Conservation (phyloP, 176 grass and related monocot species). For the Otatea glauca region DNA sequence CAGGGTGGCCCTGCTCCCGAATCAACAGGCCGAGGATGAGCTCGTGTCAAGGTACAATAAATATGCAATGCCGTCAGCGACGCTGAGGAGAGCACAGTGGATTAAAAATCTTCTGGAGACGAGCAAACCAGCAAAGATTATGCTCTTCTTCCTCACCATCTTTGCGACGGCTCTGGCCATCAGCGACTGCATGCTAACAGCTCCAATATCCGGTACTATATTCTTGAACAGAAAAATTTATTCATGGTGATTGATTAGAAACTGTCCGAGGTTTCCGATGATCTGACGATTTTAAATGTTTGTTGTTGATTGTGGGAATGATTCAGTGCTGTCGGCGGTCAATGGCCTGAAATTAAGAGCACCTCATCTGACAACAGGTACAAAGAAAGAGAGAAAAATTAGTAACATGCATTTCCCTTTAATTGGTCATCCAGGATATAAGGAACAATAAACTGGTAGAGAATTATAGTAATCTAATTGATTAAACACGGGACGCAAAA, state of each 20-base stretch:
- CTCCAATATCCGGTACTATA: constrained; percentile 61
- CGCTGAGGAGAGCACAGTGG: constrained; percentile 49
- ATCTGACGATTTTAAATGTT: neutral
- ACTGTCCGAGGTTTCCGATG: neutral
- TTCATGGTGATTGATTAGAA: neutral
- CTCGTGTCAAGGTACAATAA: constrained; percentile 46
- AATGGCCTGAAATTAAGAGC: constrained; percentile 46
- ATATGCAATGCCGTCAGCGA: constrained; percentile 16
- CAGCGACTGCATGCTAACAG: constrained; percentile 68
- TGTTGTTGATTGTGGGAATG: neutral
- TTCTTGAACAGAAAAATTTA: neutral
- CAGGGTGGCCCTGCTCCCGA: constrained; percentile 60
- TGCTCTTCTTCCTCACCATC: constrained; percentile 66
- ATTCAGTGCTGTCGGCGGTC: constrained; percentile 54
- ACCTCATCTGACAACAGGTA: constrained; percentile 53
- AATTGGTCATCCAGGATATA: neutral
- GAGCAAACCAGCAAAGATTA: constrained; percentile 23
- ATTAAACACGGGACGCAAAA: neutral
- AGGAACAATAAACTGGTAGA: neutral
- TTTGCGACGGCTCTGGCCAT: constrained; percentile 67
- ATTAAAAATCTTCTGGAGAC: constrained; percentile 56
- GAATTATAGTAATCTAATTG: neutral
- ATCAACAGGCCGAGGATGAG: constrained; percentile 68
- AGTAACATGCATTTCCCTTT: neutral
- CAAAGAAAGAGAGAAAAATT: neutral